A percentile compares a stretch with the other conserved stretches of the same genome.
phyloP scores from a whole-genome alignment of 352 stramenopile species.

The Thalassiosira livingstoniorum region DNA sequence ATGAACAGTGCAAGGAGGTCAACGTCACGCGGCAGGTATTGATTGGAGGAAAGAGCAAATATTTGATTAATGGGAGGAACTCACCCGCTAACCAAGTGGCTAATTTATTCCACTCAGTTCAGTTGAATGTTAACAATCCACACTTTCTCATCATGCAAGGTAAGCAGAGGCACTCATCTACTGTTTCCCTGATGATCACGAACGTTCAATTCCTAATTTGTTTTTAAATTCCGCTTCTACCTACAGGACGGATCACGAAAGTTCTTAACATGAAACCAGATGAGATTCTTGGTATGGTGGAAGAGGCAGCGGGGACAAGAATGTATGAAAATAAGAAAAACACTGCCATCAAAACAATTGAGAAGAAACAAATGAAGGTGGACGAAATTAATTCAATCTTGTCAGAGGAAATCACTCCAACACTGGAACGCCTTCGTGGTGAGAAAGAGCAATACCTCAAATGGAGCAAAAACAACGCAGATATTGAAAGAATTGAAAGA shows the following conservation, averaged over 20 bases:
- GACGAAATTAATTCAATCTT: constrained; percentile 99
- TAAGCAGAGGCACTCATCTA: constrained; percentile 28
- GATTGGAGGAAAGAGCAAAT: constrained; percentile 99
- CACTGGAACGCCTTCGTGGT: constrained; percentile 95
- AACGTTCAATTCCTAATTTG: constrained; percentile 7
- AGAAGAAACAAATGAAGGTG: constrained; percentile 99
- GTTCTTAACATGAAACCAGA: constrained; percentile 99
- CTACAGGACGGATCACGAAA: constrained; percentile 94
- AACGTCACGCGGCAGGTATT: constrained; percentile 98
- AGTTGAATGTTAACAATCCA: constrained; percentile 99
- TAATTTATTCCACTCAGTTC: constrained; percentile 99
- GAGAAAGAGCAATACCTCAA: constrained; percentile 98
- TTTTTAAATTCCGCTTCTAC: constrained; percentile 9
- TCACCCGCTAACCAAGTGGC: constrained; percentile 97
- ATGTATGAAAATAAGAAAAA: constrained; percentile 99
- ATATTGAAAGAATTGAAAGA: constrained; percentile 96
- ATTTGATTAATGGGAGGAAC: constrained; percentile 98
- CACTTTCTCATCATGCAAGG: constrained; percentile 99
- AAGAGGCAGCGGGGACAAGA: constrained; percentile 98
- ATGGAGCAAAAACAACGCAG: constrained; percentile 97
- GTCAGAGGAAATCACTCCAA: constrained; percentile 98
- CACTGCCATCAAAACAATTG: constrained; percentile 97
- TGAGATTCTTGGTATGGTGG: constrained; percentile 99
- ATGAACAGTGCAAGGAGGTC: constrained; percentile 98
- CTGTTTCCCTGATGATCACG: constrained; percentile 8